Base-by-base conservation (phyloP, 805 yeast species). In the Brettanomyces anomalus region DNA sequence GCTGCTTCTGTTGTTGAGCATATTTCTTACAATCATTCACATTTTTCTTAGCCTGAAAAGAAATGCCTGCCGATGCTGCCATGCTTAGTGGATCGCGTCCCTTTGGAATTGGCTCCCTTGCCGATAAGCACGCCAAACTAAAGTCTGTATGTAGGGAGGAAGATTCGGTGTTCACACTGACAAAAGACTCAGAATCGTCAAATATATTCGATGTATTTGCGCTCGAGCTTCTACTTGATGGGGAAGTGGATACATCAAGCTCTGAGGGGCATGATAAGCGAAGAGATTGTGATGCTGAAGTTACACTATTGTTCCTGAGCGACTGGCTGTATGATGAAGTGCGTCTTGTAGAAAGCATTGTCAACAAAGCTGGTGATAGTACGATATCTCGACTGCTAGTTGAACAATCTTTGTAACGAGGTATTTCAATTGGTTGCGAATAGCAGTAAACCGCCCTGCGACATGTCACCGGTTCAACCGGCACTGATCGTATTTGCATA, bases 311-410 rank as follows among this genome's bases (percentile, higher is more conserved):
- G 28, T 24, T 33, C n/a, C 20, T 33, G 14, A 40, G 32, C 13
- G 42, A 40, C n/a, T 37, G 18, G 18, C 42, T 40, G 24, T 40
- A 40, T 15, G 37, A 40, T 33, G 42, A 33, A 10, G 14, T 8
- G n/a, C 24, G 32, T 21, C 33, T 40, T 5, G 42, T 15, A n/a
- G 21, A 7, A 7, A 40, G 21, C 15, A 21, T 31, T 8, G 42
- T 33, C 19, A 33, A 28, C 3, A 40, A 21, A 33, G 38, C 33
- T 40, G 42, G 42, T 10, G 37, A 24, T 5, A 31, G 15, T 11
- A 14, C 5, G 16, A 37, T n/a, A 11, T 14, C 6, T 13, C n/a
- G 28, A 24, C 10, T 11, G 10, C 28, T 7, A 24, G 28, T 24
- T 11, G 6, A 11, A 11, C 28, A 24, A 7, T 24, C 10, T 24